phyloP scores from a whole-genome alignment of 1,284 basidiomycete genomes.

The Sphaerobolus stellatus region DNA sequence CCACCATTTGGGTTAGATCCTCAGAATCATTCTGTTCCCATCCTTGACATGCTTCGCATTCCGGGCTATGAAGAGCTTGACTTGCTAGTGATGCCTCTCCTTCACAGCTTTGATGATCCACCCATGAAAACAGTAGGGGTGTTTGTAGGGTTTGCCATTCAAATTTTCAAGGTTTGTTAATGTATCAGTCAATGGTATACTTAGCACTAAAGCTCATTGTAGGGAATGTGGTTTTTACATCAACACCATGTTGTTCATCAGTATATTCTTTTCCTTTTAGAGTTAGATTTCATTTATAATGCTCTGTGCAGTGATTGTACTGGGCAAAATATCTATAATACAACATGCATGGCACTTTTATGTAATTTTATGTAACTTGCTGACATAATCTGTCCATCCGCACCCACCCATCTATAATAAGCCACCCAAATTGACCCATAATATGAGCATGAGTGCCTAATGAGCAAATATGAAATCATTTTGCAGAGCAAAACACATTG shows the following conservation, averaged over 20 bases:
- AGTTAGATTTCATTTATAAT: background rate
- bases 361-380: too few species aligned
- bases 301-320: slow-evolving; percentile 37
- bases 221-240: slow-evolving; percentile 43
- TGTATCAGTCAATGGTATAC: background rate
- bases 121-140: slow-evolving; percentile 34
- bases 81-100: slow-evolving; percentile 35
- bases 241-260: slow-evolving; percentile 36
- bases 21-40: slow-evolving; percentile 37
- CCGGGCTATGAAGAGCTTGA: slow-evolving; percentile 20
- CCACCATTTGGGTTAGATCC: slow-evolving; percentile 21
- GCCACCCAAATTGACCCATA: too few species aligned
- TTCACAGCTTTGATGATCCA: slow-evolving; percentile 21
- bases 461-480: too few species aligned
- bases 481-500: too few species aligned
- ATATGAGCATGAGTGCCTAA: too few species aligned
- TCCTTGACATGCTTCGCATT: slow-evolving; percentile 32
- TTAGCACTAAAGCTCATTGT: background rate
- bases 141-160: slow-evolving; percentile 28
- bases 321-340: slow-evolving; percentile 36
- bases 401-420: too few species aligned
- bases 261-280: background rate
- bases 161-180: slow-evolving; percentile 36
- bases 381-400: too few species aligned
- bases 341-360: too few species aligned